Evolutionary conservation across 805 yeast species (phyloP).

Genomic region (Candida fluviatilis): DNA sequence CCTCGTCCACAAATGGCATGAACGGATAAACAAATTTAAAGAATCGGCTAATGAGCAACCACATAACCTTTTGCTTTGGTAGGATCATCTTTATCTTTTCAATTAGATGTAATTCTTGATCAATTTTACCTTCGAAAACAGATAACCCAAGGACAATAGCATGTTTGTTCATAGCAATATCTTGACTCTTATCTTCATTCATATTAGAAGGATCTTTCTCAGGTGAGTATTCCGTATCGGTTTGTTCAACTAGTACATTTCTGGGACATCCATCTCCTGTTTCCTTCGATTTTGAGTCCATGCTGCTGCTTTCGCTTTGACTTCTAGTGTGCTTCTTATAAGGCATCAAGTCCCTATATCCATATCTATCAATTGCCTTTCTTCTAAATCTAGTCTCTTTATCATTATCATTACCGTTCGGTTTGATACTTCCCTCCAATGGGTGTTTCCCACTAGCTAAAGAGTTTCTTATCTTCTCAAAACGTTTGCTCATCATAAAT

Average conservation of each 20-base stretch:
- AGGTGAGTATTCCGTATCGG: neutral
- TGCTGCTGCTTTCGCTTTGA: neutral
- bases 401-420: slow-evolving; percentile 1
- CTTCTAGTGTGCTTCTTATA: slow-evolving; percentile 7
- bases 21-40: slow-evolving; percentile 59
- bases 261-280: neutral
- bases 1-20: slow-evolving; percentile 65
- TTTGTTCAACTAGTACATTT: neutral
- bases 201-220: neutral
- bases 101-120: slow-evolving; percentile 34
- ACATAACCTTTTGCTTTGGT: slow-evolving; percentile 53
- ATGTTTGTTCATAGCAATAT: slow-evolving; percentile 20
- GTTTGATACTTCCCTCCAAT: neutral
- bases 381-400: slow-evolving; percentile 19
- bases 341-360: slow-evolving; percentile 19
- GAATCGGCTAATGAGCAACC: slow-evolving; percentile 55
- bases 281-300: neutral
- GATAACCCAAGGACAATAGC: slow-evolving; percentile 34
- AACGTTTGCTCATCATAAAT: slow-evolving; percentile 6
- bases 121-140: slow-evolving; percentile 25
- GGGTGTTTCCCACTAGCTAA: slow-evolving; percentile 4
- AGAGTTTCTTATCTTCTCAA: slow-evolving; percentile 1
- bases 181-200: slow-evolving; percentile 3
- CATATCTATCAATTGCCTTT: slow-evolving; percentile 22
- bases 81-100: slow-evolving; percentile 39